phyloP scores from a whole-genome alignment of 345 rosid species.

The Hibiscus mutabilis region DNA sequence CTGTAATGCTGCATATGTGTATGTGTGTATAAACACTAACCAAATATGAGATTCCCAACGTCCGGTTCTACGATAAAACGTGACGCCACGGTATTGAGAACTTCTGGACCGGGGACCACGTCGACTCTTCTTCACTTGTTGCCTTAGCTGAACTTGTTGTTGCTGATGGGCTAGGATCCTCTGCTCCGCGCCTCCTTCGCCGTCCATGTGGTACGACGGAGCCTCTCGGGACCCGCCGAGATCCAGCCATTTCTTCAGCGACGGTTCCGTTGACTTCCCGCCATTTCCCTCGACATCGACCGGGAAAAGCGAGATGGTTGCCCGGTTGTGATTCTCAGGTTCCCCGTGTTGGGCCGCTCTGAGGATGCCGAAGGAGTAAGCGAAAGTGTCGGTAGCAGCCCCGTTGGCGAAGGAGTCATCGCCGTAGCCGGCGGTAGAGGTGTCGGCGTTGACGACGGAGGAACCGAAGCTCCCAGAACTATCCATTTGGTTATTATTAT shows the following conservation, averaged over 20 bases:
- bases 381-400: slow-evolving; percentile 11
- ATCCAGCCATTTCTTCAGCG: slow-evolving; percentile 28
- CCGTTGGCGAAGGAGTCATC: slow-evolving; percentile 29
- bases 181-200: slow-evolving; percentile 14
- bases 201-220: not conserved
- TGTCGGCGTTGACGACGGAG: slow-evolving; percentile 27
- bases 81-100: slow-evolving; percentile 80
- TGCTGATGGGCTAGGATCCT: slow-evolving; percentile 16
- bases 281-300: slow-evolving; percentile 6
- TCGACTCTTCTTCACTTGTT: slow-evolving; percentile 47
- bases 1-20: not conserved
- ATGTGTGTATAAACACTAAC: slow-evolving; percentile 19
- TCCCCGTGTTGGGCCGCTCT: not conserved
- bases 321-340: not conserved
- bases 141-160: slow-evolving; percentile 20
- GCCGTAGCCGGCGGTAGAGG: slow-evolving; percentile 17
- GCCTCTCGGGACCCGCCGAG: slow-evolving; percentile 19
- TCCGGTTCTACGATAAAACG: slow-evolving; percentile 69
- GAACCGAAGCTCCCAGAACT: slow-evolving; percentile 35
- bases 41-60: slow-evolving; percentile 89
- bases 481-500: slow-evolving; percentile 18
- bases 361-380: slow-evolving; percentile 29
- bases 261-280: slow-evolving; percentile 1
- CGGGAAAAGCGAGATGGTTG: slow-evolving; percentile 44
- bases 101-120: slow-evolving; percentile 75